Conservation (phyloP, 768 basidiomycete species). For the Pisolithus orientalis region DNA sequence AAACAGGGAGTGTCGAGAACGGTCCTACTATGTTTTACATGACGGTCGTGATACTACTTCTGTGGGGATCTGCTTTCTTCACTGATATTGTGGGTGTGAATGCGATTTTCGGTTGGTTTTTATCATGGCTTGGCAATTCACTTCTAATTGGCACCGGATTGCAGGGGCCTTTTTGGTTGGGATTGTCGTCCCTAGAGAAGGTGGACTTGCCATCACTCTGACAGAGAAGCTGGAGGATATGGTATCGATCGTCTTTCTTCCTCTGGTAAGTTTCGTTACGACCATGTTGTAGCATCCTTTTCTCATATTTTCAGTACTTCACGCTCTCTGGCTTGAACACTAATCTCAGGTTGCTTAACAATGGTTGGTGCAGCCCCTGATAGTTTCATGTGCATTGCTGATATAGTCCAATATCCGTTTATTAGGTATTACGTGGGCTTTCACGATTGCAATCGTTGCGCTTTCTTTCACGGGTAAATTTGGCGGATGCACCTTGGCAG, state of each 20-base stretch:
- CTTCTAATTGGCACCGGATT: neutral
- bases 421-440: conserved; percentile 79
- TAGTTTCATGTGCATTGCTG: neutral
- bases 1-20: conserved; percentile 74
- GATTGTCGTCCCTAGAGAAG: conserved; percentile 79
- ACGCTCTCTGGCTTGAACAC: conserved; percentile 91
- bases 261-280: conserved; percentile 47
- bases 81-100: conserved; percentile 91
- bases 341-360: conserved; percentile 75
- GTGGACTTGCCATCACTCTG: conserved; percentile 78
- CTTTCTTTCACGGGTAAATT: conserved; percentile 89
- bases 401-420: neutral
- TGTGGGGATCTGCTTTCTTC: conserved; percentile 87
- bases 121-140: neutral
- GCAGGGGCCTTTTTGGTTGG: conserved; percentile 78
- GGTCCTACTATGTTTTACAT: conserved; percentile 88
- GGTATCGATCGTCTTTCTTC: conserved; percentile 84
- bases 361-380: conserved; percentile 37
- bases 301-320: conserved; percentile 61
- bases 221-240: conserved; percentile 97
- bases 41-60: conserved; percentile 71
- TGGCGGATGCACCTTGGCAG: conserved; percentile 70
- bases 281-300: neutral
- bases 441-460: conserved; percentile 69
- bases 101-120: conserved; percentile 70